Conservation (phyloP, 2,329 filamentous ascomycete species). For the Aureobasidium sp. region DNA sequence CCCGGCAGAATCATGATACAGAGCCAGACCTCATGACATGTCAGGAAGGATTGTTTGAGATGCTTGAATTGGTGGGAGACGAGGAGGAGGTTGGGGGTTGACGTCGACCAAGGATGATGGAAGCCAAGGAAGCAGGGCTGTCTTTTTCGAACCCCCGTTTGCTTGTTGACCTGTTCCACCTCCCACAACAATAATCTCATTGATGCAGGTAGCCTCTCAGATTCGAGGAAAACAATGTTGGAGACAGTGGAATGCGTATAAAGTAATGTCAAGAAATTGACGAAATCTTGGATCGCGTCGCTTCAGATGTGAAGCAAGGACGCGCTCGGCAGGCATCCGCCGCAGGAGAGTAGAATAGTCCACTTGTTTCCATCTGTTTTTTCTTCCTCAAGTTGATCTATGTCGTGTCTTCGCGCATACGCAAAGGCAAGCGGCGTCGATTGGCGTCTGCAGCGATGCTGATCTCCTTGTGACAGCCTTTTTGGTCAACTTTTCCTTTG, state of each 20-base stretch:
- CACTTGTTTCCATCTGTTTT: not conserved
- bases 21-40: not conserved
- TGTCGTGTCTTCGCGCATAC: not conserved
- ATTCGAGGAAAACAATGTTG: not conserved
- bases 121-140: not conserved
- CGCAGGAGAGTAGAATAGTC: not conserved
- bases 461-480: not conserved
- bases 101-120: not conserved
- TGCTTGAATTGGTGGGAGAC: not conserved
- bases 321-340: slow-evolving; percentile 1
- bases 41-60: not conserved
- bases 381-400: not conserved
- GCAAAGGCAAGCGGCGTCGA: not conserved
- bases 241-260: not conserved
- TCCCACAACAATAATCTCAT: not conserved
- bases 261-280: not conserved
- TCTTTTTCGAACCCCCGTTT: not conserved
- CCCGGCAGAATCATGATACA: not conserved
- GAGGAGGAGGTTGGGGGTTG: not conserved
- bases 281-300: not conserved
- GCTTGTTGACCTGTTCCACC: not conserved
- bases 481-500: not conserved
- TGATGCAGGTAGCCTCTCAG: not conserved
- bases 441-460: not conserved
- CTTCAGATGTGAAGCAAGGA: slow-evolving; percentile 6